Conservation (phyloP, 768 basidiomycete species). For the Cystoderma amianthinum region DNA sequence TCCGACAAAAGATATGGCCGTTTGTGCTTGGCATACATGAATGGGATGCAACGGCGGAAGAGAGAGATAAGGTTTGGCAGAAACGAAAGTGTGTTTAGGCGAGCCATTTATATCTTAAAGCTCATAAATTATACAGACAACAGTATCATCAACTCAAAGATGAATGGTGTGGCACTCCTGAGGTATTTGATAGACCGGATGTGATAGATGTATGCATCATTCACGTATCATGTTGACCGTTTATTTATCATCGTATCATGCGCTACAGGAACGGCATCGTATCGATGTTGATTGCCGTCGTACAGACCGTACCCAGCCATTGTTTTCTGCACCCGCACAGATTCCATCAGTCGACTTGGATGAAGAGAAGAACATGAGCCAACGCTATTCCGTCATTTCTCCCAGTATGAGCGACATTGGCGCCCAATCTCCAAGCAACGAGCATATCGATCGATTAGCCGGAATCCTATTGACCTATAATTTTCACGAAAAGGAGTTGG, state of each 20-base stretch:
- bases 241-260: conserved; percentile 3
- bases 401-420: conserved; percentile 69
- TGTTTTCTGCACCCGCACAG: conserved; percentile 55
- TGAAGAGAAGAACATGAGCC: conserved; percentile 49
- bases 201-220: conserved; percentile 60
- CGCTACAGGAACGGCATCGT: conserved; percentile 79
- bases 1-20: conserved; percentile 83
- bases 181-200: conserved; percentile 75
- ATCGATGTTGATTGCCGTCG: conserved; percentile 97
- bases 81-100: conserved; percentile 44
- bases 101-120: background rate
- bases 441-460: conserved; percentile 86
- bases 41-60: conserved; percentile 66
- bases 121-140: conserved; percentile 29
- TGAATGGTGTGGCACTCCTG: conserved; percentile 80
- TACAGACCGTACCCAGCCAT: conserved; percentile 89
- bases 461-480: conserved; percentile 87
- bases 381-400: conserved; percentile 66
- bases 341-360: conserved; percentile 27
- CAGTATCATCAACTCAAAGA: conserved; percentile 66
- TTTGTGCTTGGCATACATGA: conserved; percentile 79
- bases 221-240: conserved; percentile 1
- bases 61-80: conserved; percentile 57
- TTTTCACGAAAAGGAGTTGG: conserved; percentile 82
- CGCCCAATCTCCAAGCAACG: conserved; percentile 83